phyloP scores from a whole-genome alignment of 257 asterid genomes.

The Ilex aquifolium region DNA sequence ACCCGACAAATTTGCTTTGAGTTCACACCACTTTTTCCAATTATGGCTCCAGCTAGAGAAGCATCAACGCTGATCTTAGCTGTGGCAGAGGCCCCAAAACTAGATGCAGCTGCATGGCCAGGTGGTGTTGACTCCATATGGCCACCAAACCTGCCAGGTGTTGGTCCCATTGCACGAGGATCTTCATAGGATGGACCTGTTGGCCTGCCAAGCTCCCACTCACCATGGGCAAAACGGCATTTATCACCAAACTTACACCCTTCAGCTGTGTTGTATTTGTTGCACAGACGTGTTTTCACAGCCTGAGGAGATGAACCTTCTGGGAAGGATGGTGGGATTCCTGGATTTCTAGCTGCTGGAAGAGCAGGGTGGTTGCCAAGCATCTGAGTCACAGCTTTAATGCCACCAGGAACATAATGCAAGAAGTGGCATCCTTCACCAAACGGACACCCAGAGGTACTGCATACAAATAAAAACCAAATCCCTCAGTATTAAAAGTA shows the following conservation, averaged over 20 bases:
- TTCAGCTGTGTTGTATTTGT: constrained; percentile 54
- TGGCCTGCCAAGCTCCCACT: constrained; percentile 67
- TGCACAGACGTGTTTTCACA: constrained; percentile 67
- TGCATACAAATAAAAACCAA: constrained; percentile 27
- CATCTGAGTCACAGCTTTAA: constrained; percentile 77
- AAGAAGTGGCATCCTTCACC: constrained; percentile 82
- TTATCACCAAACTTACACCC: constrained; percentile 82
- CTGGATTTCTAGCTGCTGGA: constrained; percentile 39
- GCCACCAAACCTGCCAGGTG: constrained; percentile 44
- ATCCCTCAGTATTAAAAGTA: constrained; percentile 3
- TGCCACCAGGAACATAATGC: constrained; percentile 84
- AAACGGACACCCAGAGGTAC: constrained; percentile 69
- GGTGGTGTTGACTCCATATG: constrained; percentile 41
- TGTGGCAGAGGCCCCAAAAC: constrained; percentile 71
- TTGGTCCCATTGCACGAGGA: constrained; percentile 36
- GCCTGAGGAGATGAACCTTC: constrained; percentile 48
- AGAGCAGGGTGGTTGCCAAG: constrained; percentile 76
- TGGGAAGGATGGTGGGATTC: constrained; percentile 46
- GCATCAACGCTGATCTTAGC: constrained; percentile 82
- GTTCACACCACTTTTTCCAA: constrained; percentile 72
- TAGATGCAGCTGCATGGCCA: constrained; percentile 31
- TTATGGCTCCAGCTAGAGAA: constrained; percentile 64
- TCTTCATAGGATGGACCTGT: constrained; percentile 43
- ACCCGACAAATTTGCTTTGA: constrained; percentile 67
- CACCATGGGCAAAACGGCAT: constrained; percentile 73